These are phyloP conservation scores for Geranium brycei DNA, from an alignment of 345 rosid species.

Conservation along the genomic window DNA sequence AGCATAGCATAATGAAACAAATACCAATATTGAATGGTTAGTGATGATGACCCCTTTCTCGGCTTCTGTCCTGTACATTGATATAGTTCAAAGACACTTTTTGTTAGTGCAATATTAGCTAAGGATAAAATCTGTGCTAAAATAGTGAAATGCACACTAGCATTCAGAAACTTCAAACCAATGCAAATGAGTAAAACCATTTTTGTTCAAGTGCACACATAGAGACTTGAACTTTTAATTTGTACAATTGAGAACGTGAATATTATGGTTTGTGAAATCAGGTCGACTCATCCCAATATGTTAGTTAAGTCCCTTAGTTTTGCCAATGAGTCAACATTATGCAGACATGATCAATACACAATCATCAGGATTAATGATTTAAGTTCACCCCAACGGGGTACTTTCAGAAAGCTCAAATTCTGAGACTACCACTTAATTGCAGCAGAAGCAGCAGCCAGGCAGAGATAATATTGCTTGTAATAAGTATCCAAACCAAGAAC, in stretches of 20 bases:
- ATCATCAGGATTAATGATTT: too few species aligned
- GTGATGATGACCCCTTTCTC: conserved; percentile 85
- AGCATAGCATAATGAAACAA: conserved; percentile 13
- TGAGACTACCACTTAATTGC: conserved; percentile 63
- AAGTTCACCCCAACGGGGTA: neutral
- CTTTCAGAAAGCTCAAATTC: conserved; percentile 5
- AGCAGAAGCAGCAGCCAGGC: conserved; percentile 88
- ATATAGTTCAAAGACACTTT: neutral
- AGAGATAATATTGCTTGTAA: conserved; percentile 92
- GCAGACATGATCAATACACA: too few species aligned
- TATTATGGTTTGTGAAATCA: too few species aligned
- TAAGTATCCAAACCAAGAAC: conserved; percentile 85
- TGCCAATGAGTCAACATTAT: too few species aligned
- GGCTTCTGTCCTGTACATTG: conserved; percentile 65
- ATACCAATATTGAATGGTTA: conserved; percentile 77
- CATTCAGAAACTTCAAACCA: too few species aligned
- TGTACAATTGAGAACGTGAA: too few species aligned
- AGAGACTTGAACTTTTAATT: too few species aligned
- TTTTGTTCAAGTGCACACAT: too few species aligned
- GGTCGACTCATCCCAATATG: too few species aligned
- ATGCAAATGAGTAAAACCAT: too few species aligned
- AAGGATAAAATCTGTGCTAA: neutral
- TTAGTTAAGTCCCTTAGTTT: too few species aligned
- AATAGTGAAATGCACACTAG: too few species aligned
- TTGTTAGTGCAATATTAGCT: neutral